phyloP scores from a whole-genome alignment of 75 land plant genomes.

The Sequoiadendron giganteum region DNA sequence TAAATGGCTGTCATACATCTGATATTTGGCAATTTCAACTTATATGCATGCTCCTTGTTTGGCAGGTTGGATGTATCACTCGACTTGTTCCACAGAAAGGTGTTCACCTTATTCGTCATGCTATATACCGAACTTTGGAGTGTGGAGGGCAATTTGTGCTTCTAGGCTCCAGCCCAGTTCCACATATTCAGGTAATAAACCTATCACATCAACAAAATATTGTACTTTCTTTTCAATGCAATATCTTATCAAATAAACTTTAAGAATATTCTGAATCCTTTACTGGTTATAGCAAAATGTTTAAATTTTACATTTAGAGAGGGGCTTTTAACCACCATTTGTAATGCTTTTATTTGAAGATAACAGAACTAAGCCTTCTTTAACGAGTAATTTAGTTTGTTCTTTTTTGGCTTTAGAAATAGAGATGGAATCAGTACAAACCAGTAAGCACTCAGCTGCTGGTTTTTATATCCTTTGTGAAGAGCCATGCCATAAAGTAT shows the following conservation, averaged over 20 bases:
- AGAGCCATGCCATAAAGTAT: neutral
- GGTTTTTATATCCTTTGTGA: too few relatives aligned
- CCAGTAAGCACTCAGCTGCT: too few relatives aligned
- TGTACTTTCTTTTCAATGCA: neutral
- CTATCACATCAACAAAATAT: neutral
- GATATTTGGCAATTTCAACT: neutral
- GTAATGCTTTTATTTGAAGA: neutral
- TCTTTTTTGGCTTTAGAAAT: neutral
- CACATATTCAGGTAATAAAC: slow-evolving; percentile 77
- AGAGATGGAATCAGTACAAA: neutral
- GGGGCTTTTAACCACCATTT: neutral
- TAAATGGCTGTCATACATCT: neutral
- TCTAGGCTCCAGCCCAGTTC: slow-evolving; percentile 89
- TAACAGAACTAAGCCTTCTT: neutral
- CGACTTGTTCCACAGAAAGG: slow-evolving; percentile 97
- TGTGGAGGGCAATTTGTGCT: slow-evolving; percentile 93
- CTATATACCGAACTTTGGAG: slow-evolving; percentile 87
- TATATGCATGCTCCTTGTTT: neutral
- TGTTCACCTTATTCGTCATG: slow-evolving; percentile 91
- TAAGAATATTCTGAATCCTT: neutral
- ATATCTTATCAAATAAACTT: neutral
- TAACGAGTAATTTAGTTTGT: neutral
- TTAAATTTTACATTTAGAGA: neutral
- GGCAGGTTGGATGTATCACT: slow-evolving; percentile 93
- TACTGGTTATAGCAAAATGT: neutral